Conservation (phyloP, 2,329 filamentous ascomycete genomes). For the Hirsutella rhossiliensis region DNA sequence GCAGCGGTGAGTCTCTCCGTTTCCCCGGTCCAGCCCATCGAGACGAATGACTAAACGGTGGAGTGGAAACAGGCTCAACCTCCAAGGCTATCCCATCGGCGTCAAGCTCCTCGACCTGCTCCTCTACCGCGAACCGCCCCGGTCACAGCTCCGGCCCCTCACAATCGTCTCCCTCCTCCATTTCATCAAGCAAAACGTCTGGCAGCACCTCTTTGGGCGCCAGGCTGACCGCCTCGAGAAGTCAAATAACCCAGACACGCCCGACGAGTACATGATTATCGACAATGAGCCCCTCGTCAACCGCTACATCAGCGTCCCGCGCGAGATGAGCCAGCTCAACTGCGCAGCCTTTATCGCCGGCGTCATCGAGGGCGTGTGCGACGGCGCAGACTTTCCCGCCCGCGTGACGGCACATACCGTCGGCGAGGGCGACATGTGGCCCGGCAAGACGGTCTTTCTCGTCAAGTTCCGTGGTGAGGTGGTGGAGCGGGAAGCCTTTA, state of each 20-base stretch:
- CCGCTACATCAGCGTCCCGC: conserved; percentile 82
- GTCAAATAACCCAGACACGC: conserved; percentile 65
- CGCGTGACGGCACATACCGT: conserved; percentile 83
- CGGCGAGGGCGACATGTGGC: conserved; percentile 73
- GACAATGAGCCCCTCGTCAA: conserved; percentile 97
- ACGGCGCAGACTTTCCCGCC: conserved; percentile 81
- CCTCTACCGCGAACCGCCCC: conserved; percentile 65
- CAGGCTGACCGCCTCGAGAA: conserved; percentile 90
- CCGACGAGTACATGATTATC: conserved; percentile 97
- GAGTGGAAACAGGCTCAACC: conserved; percentile 53
- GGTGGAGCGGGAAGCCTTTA: conserved; percentile 76
- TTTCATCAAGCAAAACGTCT: conserved; percentile 86
- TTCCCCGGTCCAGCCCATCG: background rate
- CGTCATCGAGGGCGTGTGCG: conserved; percentile 89
- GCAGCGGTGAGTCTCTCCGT: conserved; percentile 47
- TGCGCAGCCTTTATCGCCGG: conserved; percentile 93
- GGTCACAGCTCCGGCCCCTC: conserved; percentile 65
- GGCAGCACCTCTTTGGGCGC: conserved; percentile 83
- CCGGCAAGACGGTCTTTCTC: conserved; percentile 88
- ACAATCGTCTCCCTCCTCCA: conserved; percentile 86
- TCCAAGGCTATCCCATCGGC: conserved; percentile 87
- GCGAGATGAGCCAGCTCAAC: conserved; percentile 93
- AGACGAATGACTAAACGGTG: background rate
- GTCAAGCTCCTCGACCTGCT: conserved; percentile 91
- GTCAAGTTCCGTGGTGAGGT: conserved; percentile 89